phyloP scores from a whole-genome alignment of 140 eudicot genomes.

The Cichorium intybus region DNA sequence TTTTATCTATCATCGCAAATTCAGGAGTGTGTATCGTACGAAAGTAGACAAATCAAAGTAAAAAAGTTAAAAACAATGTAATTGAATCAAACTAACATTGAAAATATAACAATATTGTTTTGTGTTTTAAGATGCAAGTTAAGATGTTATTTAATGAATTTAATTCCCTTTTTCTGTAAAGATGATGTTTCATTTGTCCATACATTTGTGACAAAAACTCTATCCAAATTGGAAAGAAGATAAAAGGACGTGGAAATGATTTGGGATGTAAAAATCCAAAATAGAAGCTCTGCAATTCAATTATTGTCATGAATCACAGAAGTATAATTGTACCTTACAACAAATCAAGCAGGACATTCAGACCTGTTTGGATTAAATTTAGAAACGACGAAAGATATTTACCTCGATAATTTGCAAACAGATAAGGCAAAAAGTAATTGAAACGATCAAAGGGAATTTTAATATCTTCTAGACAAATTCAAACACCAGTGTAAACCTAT shows the following conservation, averaged over 20 bases:
- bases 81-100: no score
- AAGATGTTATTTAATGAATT: conserved; percentile 3
- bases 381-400: neutral
- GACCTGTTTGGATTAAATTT: neutral
- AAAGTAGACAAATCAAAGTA: no score
- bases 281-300: conserved; percentile 21
- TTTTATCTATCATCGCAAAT: no score
- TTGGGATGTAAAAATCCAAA: conserved; percentile 14
- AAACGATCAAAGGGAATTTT: neutral
- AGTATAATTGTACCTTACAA: conserved; percentile 11
- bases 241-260: conserved; percentile 4
- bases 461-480: neutral
- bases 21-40: no score
- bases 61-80: no score
- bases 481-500: conserved; percentile 3
- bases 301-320: conserved; percentile 7
- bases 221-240: conserved; percentile 9
- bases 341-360: conserved; percentile 21
- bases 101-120: no score
- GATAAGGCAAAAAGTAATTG: neutral
- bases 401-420: conserved; percentile 15
- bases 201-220: neutral
- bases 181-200: neutral
- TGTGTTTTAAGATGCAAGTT: neutral
- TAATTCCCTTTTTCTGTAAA: conserved; percentile 6